Percentiles rank a stretch among this genome's conserved stretches.
phyloP scores from a whole-genome alignment of 345 rosid genomes.

The Salix suchowensis region DNA sequence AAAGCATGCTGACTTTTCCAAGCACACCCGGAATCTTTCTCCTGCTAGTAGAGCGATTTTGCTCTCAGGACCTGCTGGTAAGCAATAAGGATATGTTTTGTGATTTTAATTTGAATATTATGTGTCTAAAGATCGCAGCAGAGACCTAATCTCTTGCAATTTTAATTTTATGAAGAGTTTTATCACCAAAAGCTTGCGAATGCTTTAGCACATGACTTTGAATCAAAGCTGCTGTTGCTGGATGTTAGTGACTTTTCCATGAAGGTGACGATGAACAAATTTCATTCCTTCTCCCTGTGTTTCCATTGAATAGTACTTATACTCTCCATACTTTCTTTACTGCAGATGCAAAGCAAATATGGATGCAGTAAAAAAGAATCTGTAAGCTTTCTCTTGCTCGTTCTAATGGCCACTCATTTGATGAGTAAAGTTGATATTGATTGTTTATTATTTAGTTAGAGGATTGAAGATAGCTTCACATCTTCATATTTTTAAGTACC shows the following conservation, averaged over 20 bases:
- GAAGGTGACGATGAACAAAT: conserved; percentile 42
- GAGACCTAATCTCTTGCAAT: conserved; percentile 14
- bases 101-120: background rate
- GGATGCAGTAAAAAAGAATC: conserved; percentile 62
- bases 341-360: conserved; percentile 86
- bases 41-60: conserved; percentile 86
- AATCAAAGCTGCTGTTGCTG: conserved; percentile 73
- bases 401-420: background rate
- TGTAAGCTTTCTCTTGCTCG: conserved; percentile 42
- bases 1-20: conserved; percentile 70
- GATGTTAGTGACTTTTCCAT: conserved; percentile 74
- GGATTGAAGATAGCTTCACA: background rate
- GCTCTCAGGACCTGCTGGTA: conserved; percentile 95
- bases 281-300: background rate
- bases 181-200: conserved; percentile 94
- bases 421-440: background rate
- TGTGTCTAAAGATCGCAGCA: background rate
- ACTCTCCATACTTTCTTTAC: conserved; percentile 11
- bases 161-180: conserved; percentile 45
- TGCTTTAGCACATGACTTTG: conserved; percentile 76
- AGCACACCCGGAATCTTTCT: conserved; percentile 84
- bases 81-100: conserved; percentile 7
- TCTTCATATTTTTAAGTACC: background rate
- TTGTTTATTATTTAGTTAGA: background rate
- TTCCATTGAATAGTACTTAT: conserved; percentile 13